A percentile compares a stretch with the other conserved stretches of the same genome.
These are phyloP conservation scores for Mucor circinelloides DNA, from an alignment of 371 early-diverging fungal species.

Conservation along the genomic window DNA sequence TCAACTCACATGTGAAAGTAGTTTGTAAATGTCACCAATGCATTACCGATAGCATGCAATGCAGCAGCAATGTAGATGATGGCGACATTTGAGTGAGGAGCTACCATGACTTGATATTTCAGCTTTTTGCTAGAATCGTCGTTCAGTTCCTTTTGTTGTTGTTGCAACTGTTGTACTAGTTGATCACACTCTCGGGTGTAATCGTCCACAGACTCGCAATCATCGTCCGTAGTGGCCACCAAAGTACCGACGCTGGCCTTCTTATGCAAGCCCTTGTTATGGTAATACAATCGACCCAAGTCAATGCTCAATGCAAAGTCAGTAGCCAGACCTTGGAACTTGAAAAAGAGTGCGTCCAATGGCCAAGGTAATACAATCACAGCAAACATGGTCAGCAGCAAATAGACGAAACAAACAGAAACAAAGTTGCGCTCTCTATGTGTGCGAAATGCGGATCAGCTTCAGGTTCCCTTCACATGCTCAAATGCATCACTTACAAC, in stretches of 20 bases:
- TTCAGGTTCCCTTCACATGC: not conserved
- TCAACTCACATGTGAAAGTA: constrained; percentile 15
- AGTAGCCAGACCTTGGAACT: constrained; percentile 53
- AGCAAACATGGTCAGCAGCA: constrained; percentile 29
- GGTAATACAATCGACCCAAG: constrained; percentile 39
- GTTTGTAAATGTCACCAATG: constrained; percentile 25
- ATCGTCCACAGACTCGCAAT: constrained; percentile 1
- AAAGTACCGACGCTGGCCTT: constrained; percentile 8
- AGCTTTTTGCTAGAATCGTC: constrained; percentile 11
- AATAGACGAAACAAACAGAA: constrained; percentile 34
- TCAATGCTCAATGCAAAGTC: constrained; percentile 45
- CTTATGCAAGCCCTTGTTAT: constrained; percentile 16
- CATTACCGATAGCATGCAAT: constrained; percentile 32
- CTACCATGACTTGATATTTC: not conserved
- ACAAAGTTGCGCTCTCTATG: constrained; percentile 34
- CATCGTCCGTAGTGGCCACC: not conserved
- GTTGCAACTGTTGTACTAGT: constrained; percentile 1
- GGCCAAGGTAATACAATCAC: constrained; percentile 49
- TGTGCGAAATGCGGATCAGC: not conserved
- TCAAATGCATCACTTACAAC: not conserved
- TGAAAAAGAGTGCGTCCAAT: constrained; percentile 54
- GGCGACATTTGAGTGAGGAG: constrained; percentile 20
- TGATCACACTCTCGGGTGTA: constrained; percentile 4
- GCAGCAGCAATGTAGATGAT: constrained; percentile 22
- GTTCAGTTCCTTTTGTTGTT: not conserved